Evolutionary conservation across 208 protist genomes (phyloP).

Genomic region (Trypanosoma rangeli): DNA sequence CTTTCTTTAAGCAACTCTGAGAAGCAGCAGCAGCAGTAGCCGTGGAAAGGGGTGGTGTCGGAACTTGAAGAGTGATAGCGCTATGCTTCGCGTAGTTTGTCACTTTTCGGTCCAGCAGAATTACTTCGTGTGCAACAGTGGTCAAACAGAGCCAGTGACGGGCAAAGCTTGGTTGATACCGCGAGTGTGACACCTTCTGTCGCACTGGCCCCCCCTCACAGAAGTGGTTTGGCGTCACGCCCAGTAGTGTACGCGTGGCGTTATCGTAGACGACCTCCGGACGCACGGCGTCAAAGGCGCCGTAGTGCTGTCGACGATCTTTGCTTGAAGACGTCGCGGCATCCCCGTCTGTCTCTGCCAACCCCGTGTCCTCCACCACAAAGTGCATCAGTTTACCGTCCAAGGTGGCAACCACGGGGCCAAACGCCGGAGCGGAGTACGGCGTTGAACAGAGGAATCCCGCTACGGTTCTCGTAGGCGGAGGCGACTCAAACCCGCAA

Average conservation of each 20-base stretch:
- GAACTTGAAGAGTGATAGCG: conserved; percentile 4
- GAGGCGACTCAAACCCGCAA: conserved; percentile 17
- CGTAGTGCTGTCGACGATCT: conserved; percentile 9
- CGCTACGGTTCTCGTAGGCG: conserved; percentile 4
- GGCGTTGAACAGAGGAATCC: conserved; percentile 20
- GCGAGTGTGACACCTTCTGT: conserved; percentile 12
- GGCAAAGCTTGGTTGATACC: conserved; percentile 16
- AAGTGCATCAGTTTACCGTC: conserved; percentile 25
- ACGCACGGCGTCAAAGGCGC: conserved; percentile 7
- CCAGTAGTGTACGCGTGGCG: background rate
- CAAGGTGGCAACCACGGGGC: conserved; percentile 19
- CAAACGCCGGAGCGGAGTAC: background rate
- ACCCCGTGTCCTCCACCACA: background rate
- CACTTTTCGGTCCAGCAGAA: conserved; percentile 22
- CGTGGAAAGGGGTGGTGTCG: background rate
- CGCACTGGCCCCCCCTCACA: conserved; percentile 26
- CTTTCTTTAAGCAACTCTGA: background rate
- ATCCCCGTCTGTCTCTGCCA: background rate
- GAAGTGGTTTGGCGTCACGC: conserved; percentile 12
- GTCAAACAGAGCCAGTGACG: conserved; percentile 27
- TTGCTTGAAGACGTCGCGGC: background rate
- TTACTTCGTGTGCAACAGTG: conserved; percentile 8
- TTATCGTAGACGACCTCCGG: conserved; percentile 12
- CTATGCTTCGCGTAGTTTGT: conserved; percentile 20
- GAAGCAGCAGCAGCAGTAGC: background rate